phyloP scores from a whole-genome alignment of 2,329 filamentous ascomycete genomes.

The Moelleriella libera region DNA sequence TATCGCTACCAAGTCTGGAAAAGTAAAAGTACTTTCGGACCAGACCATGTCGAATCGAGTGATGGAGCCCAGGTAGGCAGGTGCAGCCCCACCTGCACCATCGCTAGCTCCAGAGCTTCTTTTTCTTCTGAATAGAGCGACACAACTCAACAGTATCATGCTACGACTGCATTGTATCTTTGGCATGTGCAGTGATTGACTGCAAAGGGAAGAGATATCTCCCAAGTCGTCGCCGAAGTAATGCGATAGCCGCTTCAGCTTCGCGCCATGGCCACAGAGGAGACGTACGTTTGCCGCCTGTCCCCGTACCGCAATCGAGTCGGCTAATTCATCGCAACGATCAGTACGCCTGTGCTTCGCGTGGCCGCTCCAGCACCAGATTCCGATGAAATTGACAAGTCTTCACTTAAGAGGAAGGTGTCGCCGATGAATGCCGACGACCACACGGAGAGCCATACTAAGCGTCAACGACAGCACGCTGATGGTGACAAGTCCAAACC shows the following conservation, averaged over 20 bases:
- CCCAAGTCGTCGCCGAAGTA: background rate
- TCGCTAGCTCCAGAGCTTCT: too few species aligned
- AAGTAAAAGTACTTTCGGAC: too few species aligned
- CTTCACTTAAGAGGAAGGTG: constrained; percentile 15
- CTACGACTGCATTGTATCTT: too few species aligned
- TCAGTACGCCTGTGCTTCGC: too few species aligned
- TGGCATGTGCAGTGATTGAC: too few species aligned
- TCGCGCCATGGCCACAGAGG: constrained; percentile 5
- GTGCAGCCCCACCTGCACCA: too few species aligned
- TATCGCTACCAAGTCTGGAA: too few species aligned
- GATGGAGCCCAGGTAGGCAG: too few species aligned
- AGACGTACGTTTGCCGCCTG: constrained; percentile 2
- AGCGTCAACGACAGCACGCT: constrained; percentile 11
- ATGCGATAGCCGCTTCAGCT: constrained; percentile 1
- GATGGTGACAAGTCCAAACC: constrained; percentile 1
- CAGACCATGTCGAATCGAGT: too few species aligned
- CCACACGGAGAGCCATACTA: constrained; percentile 7
- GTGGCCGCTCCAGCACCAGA: too few species aligned
- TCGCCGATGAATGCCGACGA: constrained; percentile 8
- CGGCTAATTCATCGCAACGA: background rate
- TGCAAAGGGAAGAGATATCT: background rate
- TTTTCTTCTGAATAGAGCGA: too few species aligned
- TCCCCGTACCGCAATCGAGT: background rate
- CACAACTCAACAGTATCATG: too few species aligned
- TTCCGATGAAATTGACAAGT: background rate